These are phyloP conservation scores for Podaxis pistillaris DNA, from an alignment of 768 basidiomycete species.

Conservation along the genomic window DNA sequence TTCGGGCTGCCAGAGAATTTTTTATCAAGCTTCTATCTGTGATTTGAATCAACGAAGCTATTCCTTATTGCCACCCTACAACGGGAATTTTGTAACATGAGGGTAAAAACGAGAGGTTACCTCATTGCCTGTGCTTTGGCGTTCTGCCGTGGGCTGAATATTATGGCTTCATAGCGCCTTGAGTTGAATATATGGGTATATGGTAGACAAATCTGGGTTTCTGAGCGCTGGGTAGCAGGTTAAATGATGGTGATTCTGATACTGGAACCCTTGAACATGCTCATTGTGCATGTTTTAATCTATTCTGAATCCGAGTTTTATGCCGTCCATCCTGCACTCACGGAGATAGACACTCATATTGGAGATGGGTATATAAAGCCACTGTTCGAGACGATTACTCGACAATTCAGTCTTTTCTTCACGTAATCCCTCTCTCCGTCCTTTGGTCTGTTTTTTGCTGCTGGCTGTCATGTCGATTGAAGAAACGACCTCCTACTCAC, in stretches of 20 bases:
- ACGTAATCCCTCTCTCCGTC: neutral
- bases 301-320: neutral
- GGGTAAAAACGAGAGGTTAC: neutral
- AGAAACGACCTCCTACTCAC: neutral
- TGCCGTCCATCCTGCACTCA: too few species aligned
- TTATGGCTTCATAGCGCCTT: neutral
- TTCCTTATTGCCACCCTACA: neutral
- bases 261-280: neutral
- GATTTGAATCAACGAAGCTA: too few species aligned
- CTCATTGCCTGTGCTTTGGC: neutral
- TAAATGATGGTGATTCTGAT: neutral
- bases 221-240: neutral
- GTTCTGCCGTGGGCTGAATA: neutral
- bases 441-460: neutral
- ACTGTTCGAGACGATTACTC: neutral
- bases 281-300: neutral
- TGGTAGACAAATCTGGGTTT: neutral
- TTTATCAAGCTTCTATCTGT: too few species aligned
- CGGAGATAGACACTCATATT: neutral
- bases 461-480: slow-evolving; percentile 10
- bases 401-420: neutral
- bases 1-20: too few species aligned
- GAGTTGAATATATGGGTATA: neutral
- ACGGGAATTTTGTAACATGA: neutral
- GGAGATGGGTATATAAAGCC: neutral